Evolutionary conservation across 2,329 filamentous ascomycete genomes (phyloP), one percentile per base, ranked within the genome.

Genomic region (Scolecobasidium constrictum): DNA sequence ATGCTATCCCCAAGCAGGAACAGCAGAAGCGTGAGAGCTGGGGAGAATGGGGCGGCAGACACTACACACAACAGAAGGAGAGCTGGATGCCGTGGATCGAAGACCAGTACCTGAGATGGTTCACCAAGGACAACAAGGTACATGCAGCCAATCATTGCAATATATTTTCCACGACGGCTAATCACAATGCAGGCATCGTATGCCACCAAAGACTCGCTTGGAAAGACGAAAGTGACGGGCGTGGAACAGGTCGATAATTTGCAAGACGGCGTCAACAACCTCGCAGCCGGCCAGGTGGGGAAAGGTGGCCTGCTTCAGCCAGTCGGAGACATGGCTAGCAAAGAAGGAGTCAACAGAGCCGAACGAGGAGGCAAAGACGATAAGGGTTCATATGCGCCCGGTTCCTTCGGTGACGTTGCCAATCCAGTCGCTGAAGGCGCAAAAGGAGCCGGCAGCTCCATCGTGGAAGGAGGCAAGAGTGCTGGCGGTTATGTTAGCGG

Each of bases 11-110:
- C 19, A 26, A 44, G 19, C 18, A 33, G 17, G 40, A 43, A 5
- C 23, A n/a, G 13, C 17, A 38, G 26, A 26, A 40, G 38, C 20
- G 41, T 11, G 43, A 45, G 26, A 23, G 21, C 13, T 45, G 36
- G 35, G 23, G 19, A 28, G 44, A 81, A 52, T 78, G 72, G 71
- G 59, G 71, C 47, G 75, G 71, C 56, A 61, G 77, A 44, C 76
- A 72, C 40, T 86, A 85, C 68, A 78, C 83, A 63, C 63, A 73
- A 43, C 77, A 85, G 59, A 85, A 86, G 61, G 80, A 86, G 56
- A 71, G 64, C 53, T 86, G 82, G 82, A 72, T 84, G 57, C 82
- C 82, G 1, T 86, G 82, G 81, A 65, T 85, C 44, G 81, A 86
- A 60, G 82, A 86, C 58, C 60, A 77, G 46, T 84, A 83, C 57